Evolutionary conservation across 352 stramenopile genomes (phyloP), one percentile per base, ranked within the genome.

Genomic region (Aphanomyces astaci): DNA sequence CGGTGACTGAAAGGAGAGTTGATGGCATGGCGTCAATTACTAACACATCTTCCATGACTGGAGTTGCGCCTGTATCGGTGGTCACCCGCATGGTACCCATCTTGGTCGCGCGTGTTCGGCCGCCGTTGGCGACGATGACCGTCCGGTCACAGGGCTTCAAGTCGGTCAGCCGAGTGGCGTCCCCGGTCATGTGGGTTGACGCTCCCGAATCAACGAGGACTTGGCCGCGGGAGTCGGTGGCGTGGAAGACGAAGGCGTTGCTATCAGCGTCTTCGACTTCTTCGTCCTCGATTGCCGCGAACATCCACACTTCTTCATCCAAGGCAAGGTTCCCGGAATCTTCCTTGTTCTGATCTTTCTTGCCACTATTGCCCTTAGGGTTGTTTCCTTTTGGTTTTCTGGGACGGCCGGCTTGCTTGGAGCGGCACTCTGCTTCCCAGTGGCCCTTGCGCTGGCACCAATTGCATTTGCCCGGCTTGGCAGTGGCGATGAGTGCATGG

Each of bases 11-110:
- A 10, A 55, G 48, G n/a, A 55, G 27, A 11, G 1, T n/a, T 30
- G 48, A 55, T 2, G 48, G 48, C 48, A 55, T 55, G 11, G n/a
- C 48, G n/a, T 55, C 48, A 25, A 55, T 30, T 2, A 55, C n/a
- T 55, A 11, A n/a, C 10, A 55, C n/a, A 0, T 55, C 48, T 15
- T 55, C 10, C 48, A 55, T 25, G n/a, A 31, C 27, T 1, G 22
- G 48, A 22, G 48, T 55, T 55, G 48, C 48, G 48, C 27, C 48
- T 7, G 48, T 2, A 24, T 55, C 10, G n/a, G 27, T n/a, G 48
- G 48, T n/a, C 17, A 65, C 40, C 31, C 30, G 22, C 39, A 65
- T 65, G 22, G 36, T 65, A 10, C 57, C 57, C 22, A 65, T 65
- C 10, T 65, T 30, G 15, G 57, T 65, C 45, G 57, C 57, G 15